These are phyloP conservation scores for Neolentinus lepideus DNA, from an alignment of 1,284 basidiomycete species.

Conservation along the genomic window DNA sequence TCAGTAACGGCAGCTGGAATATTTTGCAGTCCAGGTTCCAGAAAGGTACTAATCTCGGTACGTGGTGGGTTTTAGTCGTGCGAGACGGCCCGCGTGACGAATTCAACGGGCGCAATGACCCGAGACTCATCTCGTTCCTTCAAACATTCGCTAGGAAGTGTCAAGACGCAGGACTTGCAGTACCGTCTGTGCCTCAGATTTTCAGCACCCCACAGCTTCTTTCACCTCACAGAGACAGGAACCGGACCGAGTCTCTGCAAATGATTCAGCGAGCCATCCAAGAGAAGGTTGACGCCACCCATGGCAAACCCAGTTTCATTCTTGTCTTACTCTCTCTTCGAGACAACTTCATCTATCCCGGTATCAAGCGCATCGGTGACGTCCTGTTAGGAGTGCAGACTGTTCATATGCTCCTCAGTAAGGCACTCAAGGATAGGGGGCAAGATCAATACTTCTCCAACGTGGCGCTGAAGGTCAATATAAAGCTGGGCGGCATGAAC, in stretches of 20 bases:
- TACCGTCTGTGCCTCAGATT: constrained; percentile 30
- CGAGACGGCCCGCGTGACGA: constrained; percentile 32
- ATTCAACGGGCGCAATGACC: constrained; percentile 35
- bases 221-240: constrained; percentile 26
- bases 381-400: constrained; percentile 64
- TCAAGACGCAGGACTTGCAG: constrained; percentile 42
- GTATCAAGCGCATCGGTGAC: constrained; percentile 69
- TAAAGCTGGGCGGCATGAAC: constrained; percentile 74
- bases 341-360: constrained; percentile 69
- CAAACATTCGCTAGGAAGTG: constrained; percentile 46
- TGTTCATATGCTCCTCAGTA: constrained; percentile 52
- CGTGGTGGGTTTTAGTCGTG: constrained; percentile 57
- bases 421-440: constrained; percentile 48
- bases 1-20: constrained; percentile 64
- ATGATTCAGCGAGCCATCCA: constrained; percentile 33
- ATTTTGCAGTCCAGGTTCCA: constrained; percentile 63
- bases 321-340: constrained; percentile 55
- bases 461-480: constrained; percentile 57
- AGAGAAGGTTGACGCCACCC: constrained; percentile 15
- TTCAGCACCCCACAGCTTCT: constrained; percentile 25
- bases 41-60: constrained; percentile 33
- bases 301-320: constrained; percentile 43
- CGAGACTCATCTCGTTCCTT: constrained; percentile 31
- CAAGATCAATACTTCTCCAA: constrained; percentile 77
- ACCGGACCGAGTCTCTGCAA: constrained; percentile 31